These are phyloP conservation scores for Penicillium psychrosexuale DNA, from an alignment of 2,329 filamentous ascomycete species.

Conservation along the genomic window DNA sequence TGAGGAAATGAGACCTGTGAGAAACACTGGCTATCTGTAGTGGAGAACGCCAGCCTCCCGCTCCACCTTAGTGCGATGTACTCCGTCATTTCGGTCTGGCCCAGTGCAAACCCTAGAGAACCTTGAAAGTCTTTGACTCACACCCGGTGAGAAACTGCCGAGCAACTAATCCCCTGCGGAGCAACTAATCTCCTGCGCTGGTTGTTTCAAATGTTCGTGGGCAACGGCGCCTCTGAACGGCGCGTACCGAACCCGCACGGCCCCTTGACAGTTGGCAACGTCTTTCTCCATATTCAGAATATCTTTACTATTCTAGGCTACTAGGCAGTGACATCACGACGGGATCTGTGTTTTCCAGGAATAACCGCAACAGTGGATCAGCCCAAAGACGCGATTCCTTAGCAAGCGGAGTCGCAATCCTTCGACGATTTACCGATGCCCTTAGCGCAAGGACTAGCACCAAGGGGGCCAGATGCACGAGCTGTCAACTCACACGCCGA, in stretches of 20 bases:
- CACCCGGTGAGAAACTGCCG: not conserved
- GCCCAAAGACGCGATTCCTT: not conserved
- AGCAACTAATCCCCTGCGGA: not conserved
- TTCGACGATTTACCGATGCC: not conserved
- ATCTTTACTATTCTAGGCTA: constrained; percentile 1
- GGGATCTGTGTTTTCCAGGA: not conserved
- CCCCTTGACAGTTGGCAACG: not conserved
- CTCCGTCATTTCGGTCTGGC: not conserved
- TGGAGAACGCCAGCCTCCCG: constrained; percentile 3
- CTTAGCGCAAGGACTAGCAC: not conserved
- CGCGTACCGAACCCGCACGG: not conserved
- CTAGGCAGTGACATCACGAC: not conserved
- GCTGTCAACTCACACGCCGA: not conserved
- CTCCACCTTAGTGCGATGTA: not conserved
- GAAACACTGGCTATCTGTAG: not conserved
- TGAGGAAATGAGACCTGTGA: not conserved
- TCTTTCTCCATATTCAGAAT: not conserved
- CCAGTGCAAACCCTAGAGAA: not conserved
- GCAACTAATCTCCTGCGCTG: not conserved
- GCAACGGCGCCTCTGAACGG: not conserved
- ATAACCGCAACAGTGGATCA: not conserved
- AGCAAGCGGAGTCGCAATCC: not conserved
- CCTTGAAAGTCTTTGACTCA: not conserved
- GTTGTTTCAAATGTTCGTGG: not conserved
- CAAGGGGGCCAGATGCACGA: not conserved